A percentile compares a stretch with the other conserved stretches of the same genome.
Evolutionary conservation across 2,329 filamentous ascomycete species (phyloP).

Genomic region (Cordyceps pruinosa): DNA sequence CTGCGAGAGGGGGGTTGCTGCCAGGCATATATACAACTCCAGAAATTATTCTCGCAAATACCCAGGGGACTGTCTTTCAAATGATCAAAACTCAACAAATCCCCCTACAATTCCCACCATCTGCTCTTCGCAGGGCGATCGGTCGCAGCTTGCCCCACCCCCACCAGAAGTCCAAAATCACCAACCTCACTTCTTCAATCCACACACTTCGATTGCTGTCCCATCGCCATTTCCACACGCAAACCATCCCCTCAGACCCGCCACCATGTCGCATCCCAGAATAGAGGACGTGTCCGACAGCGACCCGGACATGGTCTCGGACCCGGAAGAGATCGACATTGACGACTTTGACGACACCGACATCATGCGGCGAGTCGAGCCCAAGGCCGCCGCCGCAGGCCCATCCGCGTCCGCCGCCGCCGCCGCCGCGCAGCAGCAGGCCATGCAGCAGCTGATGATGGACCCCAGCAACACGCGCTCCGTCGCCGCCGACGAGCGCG

Average conservation of each 20-base stretch:
- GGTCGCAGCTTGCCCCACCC: neutral
- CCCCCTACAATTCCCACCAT: too few species aligned
- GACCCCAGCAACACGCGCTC: conserved; percentile 19
- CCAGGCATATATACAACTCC: too few species aligned
- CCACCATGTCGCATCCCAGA: conserved; percentile 71
- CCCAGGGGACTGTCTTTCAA: too few species aligned
- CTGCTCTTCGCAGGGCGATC: neutral
- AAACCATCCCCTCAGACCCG: neutral
- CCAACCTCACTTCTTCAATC: conserved; percentile 10
- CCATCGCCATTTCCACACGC: neutral
- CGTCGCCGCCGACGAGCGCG: conserved; percentile 38
- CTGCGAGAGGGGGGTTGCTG: too few species aligned
- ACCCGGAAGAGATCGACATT: conserved; percentile 83
- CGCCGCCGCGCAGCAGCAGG: conserved; percentile 21
- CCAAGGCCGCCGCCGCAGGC: conserved; percentile 24
- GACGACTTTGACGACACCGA: conserved; percentile 53
- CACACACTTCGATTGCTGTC: neutral
- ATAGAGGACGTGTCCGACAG: conserved; percentile 90
- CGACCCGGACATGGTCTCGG: conserved; percentile 58
- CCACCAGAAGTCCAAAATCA: conserved; percentile 4
- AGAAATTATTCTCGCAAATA: too few species aligned
- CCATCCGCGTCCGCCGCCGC: conserved; percentile 22
- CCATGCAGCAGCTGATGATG: conserved; percentile 20
- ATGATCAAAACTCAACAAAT: too few species aligned
- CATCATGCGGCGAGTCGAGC: conserved; percentile 43